Evolutionary conservation across 257 asterid species (phyloP), one percentile per base, ranked within the genome.

Genomic region (Cordia subcordata): DNA sequence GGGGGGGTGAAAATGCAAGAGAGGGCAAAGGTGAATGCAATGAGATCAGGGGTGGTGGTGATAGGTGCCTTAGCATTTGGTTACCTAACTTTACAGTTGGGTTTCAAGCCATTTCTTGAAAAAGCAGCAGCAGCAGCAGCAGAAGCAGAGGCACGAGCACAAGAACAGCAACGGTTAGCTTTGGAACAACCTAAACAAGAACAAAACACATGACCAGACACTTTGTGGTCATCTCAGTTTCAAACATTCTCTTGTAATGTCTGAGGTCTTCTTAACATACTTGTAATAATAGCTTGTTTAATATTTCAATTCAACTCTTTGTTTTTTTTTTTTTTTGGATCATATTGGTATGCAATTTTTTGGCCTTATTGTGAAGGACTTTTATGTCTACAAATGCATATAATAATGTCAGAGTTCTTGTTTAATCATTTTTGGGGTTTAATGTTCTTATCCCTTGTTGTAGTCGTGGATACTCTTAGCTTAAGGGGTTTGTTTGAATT

Each of bases 51-150:
- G 22, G 66, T 90, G 68, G 86, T 90, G 23, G 90, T 90, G 44
- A 22, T 79, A 49, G 97, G 94, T 47, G 82, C 95, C 16, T 21
- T 79, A 15, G 94, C 94, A 21, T 90, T 90, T 69, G 97, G 97
- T 0, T 90, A 84, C 80, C 72, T 90, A 58, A 82, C 85, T 62
- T 73, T 90, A 39, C 87, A 84, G 46, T 69, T 90, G 71, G 95
- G 95, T 8, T 86, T 90, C 83, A 84, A 81, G 47, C 94, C 97
- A 49, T 84, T 71, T 68, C 88, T 90, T 8, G 86, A 84, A 72
- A 81, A 61, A 78, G 87, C 94, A 45, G 55, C 55, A 16, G 47
- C 87, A 80, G 66, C 82, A 77, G 37, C 94, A 63, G 17, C 80
- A 42, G 14, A 77, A n/a, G 65, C 69, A 33, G 61, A 75, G 49